Percentiles rank a stretch among this genome's conserved stretches.
Evolutionary conservation across 2,329 filamentous ascomycete genomes (phyloP).

Genomic region (Fusarium humuli): DNA sequence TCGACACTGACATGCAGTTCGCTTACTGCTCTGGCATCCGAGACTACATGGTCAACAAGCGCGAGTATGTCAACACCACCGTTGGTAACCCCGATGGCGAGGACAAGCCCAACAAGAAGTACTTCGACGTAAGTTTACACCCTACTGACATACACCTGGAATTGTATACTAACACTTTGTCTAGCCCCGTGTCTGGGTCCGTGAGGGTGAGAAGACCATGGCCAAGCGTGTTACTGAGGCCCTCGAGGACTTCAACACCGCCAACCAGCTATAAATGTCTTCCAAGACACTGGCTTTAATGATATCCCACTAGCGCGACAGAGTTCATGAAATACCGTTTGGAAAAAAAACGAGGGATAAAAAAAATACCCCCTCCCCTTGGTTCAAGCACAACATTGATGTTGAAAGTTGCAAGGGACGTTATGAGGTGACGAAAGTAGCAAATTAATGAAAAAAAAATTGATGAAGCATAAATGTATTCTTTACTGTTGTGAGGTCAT

Average conservation of each 20-base stretch:
- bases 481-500: background rate
- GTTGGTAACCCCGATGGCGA: slow-evolving; percentile 96
- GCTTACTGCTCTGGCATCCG: slow-evolving; percentile 93
- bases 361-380: slow-evolving; percentile 16
- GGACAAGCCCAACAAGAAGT: slow-evolving; percentile 99
- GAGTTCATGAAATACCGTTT: slow-evolving; percentile 32
- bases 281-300: slow-evolving; percentile 23
- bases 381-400: slow-evolving; percentile 27
- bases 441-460: slow-evolving; percentile 43
- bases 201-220: slow-evolving; percentile 98
- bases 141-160: background rate
- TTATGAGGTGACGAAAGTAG: slow-evolving; percentile 41
- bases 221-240: slow-evolving; percentile 80
- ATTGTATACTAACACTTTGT: slow-evolving; percentile 9
- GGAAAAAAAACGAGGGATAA: slow-evolving; percentile 24
- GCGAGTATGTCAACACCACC: slow-evolving; percentile 88
- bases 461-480: slow-evolving; percentile 29
- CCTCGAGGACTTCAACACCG: slow-evolving; percentile 87
- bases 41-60: slow-evolving; percentile 93
- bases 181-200: slow-evolving; percentile 91
- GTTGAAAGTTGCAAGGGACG: slow-evolving; percentile 33
- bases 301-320: slow-evolving; percentile 34
- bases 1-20: slow-evolving; percentile 97
- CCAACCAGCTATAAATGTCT: slow-evolving; percentile 51
- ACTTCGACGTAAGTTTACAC: slow-evolving; percentile 68